Base-by-base conservation (phyloP, 2,329 filamentous ascomycete species). In the Grosmannia clavigera region DNA sequence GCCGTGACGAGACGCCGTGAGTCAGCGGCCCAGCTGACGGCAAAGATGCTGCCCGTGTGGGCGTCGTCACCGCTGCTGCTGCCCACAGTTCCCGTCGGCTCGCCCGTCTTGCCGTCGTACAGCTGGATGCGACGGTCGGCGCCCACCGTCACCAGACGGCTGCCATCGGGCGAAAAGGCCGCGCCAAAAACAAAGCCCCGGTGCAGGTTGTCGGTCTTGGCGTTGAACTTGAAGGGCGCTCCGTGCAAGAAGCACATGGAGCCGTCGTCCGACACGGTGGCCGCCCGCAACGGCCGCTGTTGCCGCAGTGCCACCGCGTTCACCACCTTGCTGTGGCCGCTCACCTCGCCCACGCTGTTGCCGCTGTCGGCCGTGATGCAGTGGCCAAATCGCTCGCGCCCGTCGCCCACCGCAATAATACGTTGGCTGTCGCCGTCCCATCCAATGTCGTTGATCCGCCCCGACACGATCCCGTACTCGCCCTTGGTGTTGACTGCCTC, bases 361-460 rank as follows among this genome's bases (percentile, higher is more conserved):
- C 94, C 94, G 69, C 90, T 95, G 74, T 97, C 94, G 66, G 89
- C 90, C 33, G 90, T 96, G 70, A 97, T 91, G 76, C 90, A 96
- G 72, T 92, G 89, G 16, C 92, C 92, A 71, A 90, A 96, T 60
- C 90, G 83, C 75, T 97, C 91, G 70, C 92, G 92, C 58, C 94
- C 94, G 67, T 97, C 89, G 53, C 94, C 94, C 5, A 99, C 92
- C 3, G 92, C 94, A 68, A 97, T 96, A 69, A 99, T 87, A 57
- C 94, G 87, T 76, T 96, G 92, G 63, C 89, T 95, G 74, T 99
- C 94, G 61, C 92, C 92, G 69, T 97, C 94, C 92, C 94, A 99
- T 1, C 91, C 92, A 65, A 99, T 84, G 71, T 99, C 94, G 71
- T 96, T 95, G 75, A 99, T 92, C 59, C 90, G 87, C 14, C 94